Percentiles rank a stretch among this genome's conserved stretches.
phyloP scores from a whole-genome alignment of 2,329 filamentous ascomycete species.

The Colletotrichum gloeosporioides region DNA sequence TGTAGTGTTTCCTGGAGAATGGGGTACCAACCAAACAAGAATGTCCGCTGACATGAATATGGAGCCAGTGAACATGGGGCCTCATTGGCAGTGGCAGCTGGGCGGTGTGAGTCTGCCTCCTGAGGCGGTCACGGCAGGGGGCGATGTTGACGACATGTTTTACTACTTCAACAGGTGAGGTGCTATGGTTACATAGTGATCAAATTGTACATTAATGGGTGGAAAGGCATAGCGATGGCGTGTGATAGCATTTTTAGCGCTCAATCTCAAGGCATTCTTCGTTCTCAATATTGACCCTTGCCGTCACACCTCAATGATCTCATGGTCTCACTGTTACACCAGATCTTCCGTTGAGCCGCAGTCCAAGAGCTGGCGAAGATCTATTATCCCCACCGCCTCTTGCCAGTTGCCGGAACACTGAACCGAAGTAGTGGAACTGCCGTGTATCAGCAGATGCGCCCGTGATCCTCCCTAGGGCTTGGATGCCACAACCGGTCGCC shows the following conservation, averaged over 20 bases:
- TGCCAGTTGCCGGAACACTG: not conserved
- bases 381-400: not conserved
- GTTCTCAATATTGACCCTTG: not conserved
- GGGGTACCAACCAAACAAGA: not conserved
- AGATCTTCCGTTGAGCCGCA: not conserved
- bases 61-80: not conserved
- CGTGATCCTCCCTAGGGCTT: not conserved
- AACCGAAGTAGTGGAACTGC: not conserved
- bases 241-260: not conserved
- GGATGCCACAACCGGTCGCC: not conserved
- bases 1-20: not conserved
- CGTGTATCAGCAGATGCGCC: not conserved
- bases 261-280: not conserved
- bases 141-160: constrained; percentile 26
- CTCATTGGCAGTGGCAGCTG: not conserved
- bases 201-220: not conserved
- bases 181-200: not conserved
- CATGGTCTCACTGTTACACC: not conserved
- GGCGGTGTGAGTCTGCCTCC: constrained; percentile 26
- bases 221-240: not conserved
- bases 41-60: not conserved
- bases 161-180: not conserved
- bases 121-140: constrained; percentile 21
- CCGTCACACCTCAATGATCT: not conserved
- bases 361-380: not conserved